These are phyloP conservation scores for Vitis rupestris DNA, from an alignment of 164 flowering plant species.

Conservation along the genomic window DNA sequence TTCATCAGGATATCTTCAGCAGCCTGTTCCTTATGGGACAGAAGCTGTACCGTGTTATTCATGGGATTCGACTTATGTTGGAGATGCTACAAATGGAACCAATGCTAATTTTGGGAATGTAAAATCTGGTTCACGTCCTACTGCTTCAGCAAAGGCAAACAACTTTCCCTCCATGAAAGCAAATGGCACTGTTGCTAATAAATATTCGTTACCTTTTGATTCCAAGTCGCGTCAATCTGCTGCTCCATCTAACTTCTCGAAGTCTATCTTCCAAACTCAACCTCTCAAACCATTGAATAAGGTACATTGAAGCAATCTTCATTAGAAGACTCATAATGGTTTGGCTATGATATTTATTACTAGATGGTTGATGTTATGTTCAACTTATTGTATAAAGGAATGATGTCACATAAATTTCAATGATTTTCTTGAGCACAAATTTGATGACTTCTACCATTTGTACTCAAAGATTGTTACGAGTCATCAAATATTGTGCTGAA, in stretches of 20 bases:
- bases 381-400: too few species aligned
- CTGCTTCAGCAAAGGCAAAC: slow-evolving; percentile 25
- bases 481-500: neutral
- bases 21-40: slow-evolving; percentile 30
- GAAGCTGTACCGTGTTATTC: slow-evolving; percentile 30
- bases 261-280: slow-evolving; percentile 21
- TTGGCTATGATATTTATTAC: neutral
- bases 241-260: slow-evolving; percentile 21
- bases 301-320: slow-evolving; percentile 25
- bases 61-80: slow-evolving; percentile 27
- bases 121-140: slow-evolving; percentile 21
- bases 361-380: too few species aligned
- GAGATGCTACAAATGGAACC: slow-evolving; percentile 25
- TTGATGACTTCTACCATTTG: neutral
- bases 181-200: slow-evolving; percentile 17
- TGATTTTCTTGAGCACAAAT: neutral
- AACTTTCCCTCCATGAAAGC: slow-evolving; percentile 25
- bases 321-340: neutral
- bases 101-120: slow-evolving; percentile 18
- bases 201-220: slow-evolving; percentile 14
- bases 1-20: slow-evolving; percentile 34
- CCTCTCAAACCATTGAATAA: slow-evolving; percentile 30
- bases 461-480: neutral
- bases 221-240: slow-evolving; percentile 5
- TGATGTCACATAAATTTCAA: neutral